phyloP scores from a whole-genome alignment of 1,284 basidiomycete species.

The Quambalaria eucalypti region DNA sequence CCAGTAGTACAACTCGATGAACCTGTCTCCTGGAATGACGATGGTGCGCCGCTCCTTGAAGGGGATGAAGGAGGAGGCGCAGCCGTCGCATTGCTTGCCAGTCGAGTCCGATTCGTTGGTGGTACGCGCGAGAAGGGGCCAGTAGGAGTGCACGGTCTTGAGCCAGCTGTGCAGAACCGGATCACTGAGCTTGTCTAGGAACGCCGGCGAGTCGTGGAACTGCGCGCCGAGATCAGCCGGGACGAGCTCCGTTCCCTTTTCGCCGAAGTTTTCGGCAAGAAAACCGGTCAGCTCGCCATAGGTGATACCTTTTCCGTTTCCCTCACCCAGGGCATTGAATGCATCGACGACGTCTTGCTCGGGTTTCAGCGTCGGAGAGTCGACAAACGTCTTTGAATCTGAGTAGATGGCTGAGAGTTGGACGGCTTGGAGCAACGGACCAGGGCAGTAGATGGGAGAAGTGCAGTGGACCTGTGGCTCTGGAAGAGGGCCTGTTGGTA shows the following conservation, averaged over 20 bases:
- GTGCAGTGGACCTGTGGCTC: slow-evolving; percentile 23
- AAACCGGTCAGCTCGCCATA: slow-evolving; percentile 55
- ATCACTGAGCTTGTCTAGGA: slow-evolving; percentile 65
- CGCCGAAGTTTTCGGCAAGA: slow-evolving; percentile 66
- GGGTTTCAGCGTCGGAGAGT: slow-evolving; percentile 51
- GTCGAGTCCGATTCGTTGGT: slow-evolving; percentile 64
- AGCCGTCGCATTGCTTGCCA: slow-evolving; percentile 52
- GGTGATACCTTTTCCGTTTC: slow-evolving; percentile 53
- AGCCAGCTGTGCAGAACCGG: slow-evolving; percentile 64
- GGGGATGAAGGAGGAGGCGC: slow-evolving; percentile 75
- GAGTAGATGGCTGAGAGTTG: slow-evolving; percentile 66
- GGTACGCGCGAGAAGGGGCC: slow-evolving; percentile 64
- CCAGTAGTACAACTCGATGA: slow-evolving; percentile 50
- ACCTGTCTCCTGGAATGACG: slow-evolving; percentile 73
- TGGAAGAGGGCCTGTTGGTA: slow-evolving; percentile 15
- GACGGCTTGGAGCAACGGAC: slow-evolving; percentile 54
- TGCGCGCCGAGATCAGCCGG: slow-evolving; percentile 55
- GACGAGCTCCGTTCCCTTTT: slow-evolving; percentile 74
- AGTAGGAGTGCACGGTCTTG: slow-evolving; percentile 69
- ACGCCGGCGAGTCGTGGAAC: slow-evolving; percentile 59
- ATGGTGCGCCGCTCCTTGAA: slow-evolving; percentile 68
- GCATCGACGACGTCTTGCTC: slow-evolving; percentile 61
- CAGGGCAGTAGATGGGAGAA: slow-evolving; percentile 38
- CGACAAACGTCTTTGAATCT: slow-evolving; percentile 82
- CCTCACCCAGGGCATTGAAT: slow-evolving; percentile 56